Base-by-base conservation (phyloP, 1,284 basidiomycete genomes). In the Pseudozyma thailandica region DNA sequence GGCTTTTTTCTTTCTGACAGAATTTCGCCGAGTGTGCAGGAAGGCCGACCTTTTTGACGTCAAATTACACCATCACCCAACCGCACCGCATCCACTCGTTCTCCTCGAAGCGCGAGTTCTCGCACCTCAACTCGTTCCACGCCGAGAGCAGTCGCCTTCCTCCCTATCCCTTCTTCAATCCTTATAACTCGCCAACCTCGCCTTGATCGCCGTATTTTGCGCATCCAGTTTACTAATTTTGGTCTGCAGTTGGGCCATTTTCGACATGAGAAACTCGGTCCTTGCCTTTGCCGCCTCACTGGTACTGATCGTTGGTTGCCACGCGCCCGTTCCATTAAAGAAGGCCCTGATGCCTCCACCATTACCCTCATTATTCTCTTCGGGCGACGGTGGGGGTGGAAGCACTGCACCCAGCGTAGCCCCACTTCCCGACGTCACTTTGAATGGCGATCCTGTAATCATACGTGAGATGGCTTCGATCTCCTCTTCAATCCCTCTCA, bases 401-500 rank as follows among this genome's bases (percentile, higher is more conserved):
- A 72, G 35, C 2, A 70, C 63, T 0, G 63, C 63, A 4, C 63
- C 69, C 2, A 21, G 27, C 0, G 68, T 71, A 8, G 50, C 30
- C 2, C 63, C 64, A 3, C 48, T 47, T 7, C 70, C 70, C 1
- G 84, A 73, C 1, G 83, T 55, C 18, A 80, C 76, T 39, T 79
- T 73, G 45, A 80, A 78, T 43, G 82, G 83, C 10, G 79, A 83
- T 31, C 80, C 80, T 13, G 79, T 74, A 10, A 80, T 58, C 57
- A 70, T 65, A 16, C 49, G 44, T 12, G 54, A 56, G 25, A 78
- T 74, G 18, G 70, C 69, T 13, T 86, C 80, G 12, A 96, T 87
- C 83, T 96, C 94, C 16, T 87, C 85, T 82, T 96, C 93, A 79
- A 89, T 91, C 1, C 86, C 79, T 56, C 87, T 87, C 75, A 98